phyloP scores from a whole-genome alignment of 176 grass and related monocot genomes.

The Pontederia paniculata region DNA sequence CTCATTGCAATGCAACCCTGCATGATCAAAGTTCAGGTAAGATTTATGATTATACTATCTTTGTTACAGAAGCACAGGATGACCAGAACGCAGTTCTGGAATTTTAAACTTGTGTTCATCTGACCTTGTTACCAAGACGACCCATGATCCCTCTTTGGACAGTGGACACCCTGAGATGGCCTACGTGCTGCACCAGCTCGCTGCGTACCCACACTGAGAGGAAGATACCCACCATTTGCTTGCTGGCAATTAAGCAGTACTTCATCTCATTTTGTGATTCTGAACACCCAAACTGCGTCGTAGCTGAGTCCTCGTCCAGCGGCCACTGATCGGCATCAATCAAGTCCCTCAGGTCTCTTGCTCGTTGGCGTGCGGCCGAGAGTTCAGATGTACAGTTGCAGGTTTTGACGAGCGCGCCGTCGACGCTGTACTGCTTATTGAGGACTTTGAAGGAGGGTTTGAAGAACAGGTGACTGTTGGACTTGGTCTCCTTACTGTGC shows the following conservation, averaged over 20 bases:
- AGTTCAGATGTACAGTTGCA: conserved; percentile 66
- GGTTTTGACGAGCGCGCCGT: conserved; percentile 60
- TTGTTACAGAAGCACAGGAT: not conserved
- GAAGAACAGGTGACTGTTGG: conserved; percentile 35
- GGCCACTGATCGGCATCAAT: conserved; percentile 50
- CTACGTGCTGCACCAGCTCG: conserved; percentile 72
- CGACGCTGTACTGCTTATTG: conserved; percentile 60
- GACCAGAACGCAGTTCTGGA: not conserved
- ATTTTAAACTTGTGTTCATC: not conserved
- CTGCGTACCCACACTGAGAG: conserved; percentile 73
- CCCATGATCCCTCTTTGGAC: conserved; percentile 85
- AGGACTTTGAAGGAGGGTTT: conserved; percentile 53
- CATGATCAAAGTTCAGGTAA: not conserved
- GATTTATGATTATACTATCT: too few relatives aligned
- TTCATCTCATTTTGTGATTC: conserved; percentile 14
- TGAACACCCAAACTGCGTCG: not conserved
- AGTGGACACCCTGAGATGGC: conserved; percentile 59
- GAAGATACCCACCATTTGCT: conserved; percentile 94
- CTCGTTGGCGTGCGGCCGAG: conserved; percentile 24
- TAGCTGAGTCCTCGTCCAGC: not conserved
- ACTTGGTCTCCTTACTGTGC: conserved; percentile 9
- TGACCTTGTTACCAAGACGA: conserved; percentile 80
- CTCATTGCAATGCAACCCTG: conserved; percentile 84
- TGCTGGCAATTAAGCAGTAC: conserved; percentile 72
- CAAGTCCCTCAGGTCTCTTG: conserved; percentile 65